phyloP scores from a whole-genome alignment of 176 grass and related monocot species.

The Saccharum officinarum region DNA sequence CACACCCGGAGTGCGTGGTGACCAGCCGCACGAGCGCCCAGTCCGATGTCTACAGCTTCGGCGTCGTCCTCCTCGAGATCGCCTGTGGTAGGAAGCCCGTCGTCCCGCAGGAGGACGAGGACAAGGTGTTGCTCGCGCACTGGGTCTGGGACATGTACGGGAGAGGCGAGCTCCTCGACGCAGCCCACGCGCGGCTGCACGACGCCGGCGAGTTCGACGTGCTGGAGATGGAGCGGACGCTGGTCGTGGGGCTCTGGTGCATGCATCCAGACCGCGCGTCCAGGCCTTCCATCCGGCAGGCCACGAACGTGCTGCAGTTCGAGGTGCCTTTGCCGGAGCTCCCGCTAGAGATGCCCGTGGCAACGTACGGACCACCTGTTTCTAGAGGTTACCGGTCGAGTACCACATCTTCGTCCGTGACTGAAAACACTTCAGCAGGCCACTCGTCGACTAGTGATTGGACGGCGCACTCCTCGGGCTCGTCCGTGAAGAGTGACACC shows the following conservation, averaged over 20 bases:
- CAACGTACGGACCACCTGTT: no score
- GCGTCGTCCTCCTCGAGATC: constrained; percentile 45
- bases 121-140: not conserved
- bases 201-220: not conserved
- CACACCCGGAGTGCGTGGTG: not conserved
- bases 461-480: no score
- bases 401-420: no score
- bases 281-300: not conserved
- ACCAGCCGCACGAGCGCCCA: not conserved
- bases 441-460: no score
- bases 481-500: no score
- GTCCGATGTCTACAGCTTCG: constrained; percentile 24
- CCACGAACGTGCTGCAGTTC: not conserved
- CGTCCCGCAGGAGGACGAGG: not conserved
- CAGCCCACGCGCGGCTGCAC: not conserved
- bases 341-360: no score
- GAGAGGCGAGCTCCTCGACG: not conserved
- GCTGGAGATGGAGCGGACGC: not conserved
- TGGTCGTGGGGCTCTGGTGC: not conserved
- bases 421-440: no score
- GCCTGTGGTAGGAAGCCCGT: not conserved
- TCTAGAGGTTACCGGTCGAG: no score
- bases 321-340: not conserved
- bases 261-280: not conserved
- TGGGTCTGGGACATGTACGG: not conserved